Conservation (phyloP, 1,284 basidiomycete genomes). For the Termitomyces sp. region DNA sequence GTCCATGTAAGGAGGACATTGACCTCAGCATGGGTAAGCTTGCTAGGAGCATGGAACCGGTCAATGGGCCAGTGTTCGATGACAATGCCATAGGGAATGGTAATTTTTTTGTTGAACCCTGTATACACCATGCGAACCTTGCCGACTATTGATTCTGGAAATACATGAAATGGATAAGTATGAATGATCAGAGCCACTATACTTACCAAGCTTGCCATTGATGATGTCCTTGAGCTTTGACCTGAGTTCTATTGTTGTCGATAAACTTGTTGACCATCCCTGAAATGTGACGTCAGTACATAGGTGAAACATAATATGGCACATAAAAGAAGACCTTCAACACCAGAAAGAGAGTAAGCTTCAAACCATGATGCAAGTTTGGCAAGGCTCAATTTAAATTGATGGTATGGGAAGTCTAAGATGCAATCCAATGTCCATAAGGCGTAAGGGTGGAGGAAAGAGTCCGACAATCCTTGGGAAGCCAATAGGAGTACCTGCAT, state of each 20-base stretch:
- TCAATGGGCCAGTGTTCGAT: background rate
- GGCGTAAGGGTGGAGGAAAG: background rate
- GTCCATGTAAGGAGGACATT: background rate
- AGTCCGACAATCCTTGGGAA: background rate
- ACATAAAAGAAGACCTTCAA: background rate
- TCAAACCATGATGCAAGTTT: background rate
- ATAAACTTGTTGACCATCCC: background rate
- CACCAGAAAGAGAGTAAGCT: background rate
- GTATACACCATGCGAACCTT: background rate
- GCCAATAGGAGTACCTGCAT: background rate
- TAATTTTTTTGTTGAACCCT: background rate
- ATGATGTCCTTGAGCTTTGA: background rate
- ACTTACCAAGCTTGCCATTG: background rate
- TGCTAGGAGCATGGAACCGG: no score
- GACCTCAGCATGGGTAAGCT: no score
- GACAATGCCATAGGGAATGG: background rate
- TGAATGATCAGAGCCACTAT: background rate
- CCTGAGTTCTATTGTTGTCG: background rate
- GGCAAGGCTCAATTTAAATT: background rate
- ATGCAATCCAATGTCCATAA: background rate
- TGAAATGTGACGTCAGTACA: background rate
- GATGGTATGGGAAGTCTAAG: background rate
- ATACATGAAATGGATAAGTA: background rate
- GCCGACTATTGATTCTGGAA: background rate
- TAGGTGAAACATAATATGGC: background rate